phyloP scores from a whole-genome alignment of 75 land plant species.

The Pseudotsuga menziesii region DNA sequence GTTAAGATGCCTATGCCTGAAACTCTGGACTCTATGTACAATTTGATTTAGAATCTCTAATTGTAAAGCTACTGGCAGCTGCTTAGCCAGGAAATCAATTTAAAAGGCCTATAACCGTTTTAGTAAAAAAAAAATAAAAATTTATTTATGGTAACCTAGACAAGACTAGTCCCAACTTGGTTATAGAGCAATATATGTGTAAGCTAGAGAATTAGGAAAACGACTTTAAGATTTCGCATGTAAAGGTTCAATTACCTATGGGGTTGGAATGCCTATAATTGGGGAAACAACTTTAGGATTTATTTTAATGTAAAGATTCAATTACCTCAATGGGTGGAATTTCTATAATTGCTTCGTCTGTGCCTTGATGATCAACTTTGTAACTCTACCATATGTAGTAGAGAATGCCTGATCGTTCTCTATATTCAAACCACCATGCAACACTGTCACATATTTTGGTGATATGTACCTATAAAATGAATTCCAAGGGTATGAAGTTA shows the following conservation, averaged over 20 bases:
- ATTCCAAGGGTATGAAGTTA: background rate
- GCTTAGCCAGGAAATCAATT: no score
- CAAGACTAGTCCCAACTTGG: conserved; percentile 34
- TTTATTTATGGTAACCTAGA: no score
- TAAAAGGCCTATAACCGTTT: no score
- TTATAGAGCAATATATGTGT: background rate
- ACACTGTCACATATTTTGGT: no score
- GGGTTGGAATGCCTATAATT: background rate
- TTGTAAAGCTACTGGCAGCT: no score
- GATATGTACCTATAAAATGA: conserved; percentile 39
- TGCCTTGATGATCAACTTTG: conserved; percentile 31
- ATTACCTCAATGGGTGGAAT: conserved; percentile 41
- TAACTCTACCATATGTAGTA: conserved; percentile 16
- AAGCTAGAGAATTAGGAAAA: no score
- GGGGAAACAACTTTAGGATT: background rate
- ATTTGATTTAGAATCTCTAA: no score
- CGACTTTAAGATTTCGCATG: background rate
- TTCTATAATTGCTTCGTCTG: conserved; percentile 37
- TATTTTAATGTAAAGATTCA: background rate
- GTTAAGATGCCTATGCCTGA: no score
- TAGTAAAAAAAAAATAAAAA: no score
- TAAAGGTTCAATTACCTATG: background rate
- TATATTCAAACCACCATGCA: no score
- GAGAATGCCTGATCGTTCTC: conserved; percentile 40
- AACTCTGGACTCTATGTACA: no score